Conservation (phyloP, 2,329 filamentous ascomycete genomes). For the Biscogniauxia sp. region DNA sequence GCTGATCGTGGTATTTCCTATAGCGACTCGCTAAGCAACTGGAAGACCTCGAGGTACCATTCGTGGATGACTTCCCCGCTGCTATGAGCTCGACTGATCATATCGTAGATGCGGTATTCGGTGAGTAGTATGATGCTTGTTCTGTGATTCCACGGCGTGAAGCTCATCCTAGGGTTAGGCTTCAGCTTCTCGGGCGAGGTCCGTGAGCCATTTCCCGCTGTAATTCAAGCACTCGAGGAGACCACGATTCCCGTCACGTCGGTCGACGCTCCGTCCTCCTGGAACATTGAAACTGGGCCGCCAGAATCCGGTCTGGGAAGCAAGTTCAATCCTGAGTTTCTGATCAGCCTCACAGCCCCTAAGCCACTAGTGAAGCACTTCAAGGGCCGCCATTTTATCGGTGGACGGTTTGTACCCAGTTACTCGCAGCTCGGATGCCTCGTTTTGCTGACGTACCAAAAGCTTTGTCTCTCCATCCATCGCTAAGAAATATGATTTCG, state of each 20-base stretch:
- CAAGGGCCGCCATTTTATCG: conserved; percentile 84
- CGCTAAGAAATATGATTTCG: conserved; percentile 81
- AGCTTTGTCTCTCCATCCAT: conserved; percentile 78
- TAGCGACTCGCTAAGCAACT: conserved; percentile 83
- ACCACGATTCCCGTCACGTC: conserved; percentile 76
- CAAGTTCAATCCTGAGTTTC: conserved; percentile 72
- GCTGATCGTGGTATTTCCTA: conserved; percentile 17
- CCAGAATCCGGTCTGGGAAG: conserved; percentile 74
- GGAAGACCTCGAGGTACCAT: conserved; percentile 76
- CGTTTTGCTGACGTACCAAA: conserved; percentile 20
- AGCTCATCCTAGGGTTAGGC: conserved; percentile 43
- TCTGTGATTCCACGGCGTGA: conserved; percentile 7
- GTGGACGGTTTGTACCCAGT: conserved; percentile 62
- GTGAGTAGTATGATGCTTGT: conserved; percentile 41
- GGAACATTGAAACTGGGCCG: conserved; percentile 87
- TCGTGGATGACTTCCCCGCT: conserved; percentile 73
- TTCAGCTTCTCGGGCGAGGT: conserved; percentile 93
- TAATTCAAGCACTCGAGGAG: conserved; percentile 74
- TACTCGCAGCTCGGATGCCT: conserved; percentile 2
- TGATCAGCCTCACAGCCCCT: conserved; percentile 89
- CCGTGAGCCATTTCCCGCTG: conserved; percentile 82
- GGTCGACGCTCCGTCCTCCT: conserved; percentile 90
- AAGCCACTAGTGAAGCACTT: conserved; percentile 88
- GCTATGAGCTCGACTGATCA: conserved; percentile 71
- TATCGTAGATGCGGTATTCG: conserved; percentile 90